These are phyloP conservation scores for Talaromyces sp. DNA, from an alignment of 2,329 filamentous ascomycete species.

Conservation along the genomic window DNA sequence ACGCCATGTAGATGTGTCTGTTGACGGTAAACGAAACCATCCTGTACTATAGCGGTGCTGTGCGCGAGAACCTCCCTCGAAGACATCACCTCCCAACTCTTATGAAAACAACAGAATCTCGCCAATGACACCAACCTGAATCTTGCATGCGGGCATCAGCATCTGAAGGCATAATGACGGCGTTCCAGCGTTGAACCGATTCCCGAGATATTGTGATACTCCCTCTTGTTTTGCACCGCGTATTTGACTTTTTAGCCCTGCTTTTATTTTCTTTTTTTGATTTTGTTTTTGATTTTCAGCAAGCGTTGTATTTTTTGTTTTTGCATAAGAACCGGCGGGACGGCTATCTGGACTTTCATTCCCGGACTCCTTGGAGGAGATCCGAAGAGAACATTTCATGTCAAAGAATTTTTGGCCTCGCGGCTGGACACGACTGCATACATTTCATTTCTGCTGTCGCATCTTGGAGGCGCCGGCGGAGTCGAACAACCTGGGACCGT, in stretches of 20 bases:
- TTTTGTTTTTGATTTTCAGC: conserved; percentile 41
- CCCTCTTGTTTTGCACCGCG: conserved; percentile 21
- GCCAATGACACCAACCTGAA: conserved; percentile 27
- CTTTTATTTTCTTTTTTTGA: conserved; percentile 26
- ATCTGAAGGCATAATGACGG: conserved; percentile 48
- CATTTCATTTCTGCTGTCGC: conserved; percentile 29
- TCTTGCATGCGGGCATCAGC: conserved; percentile 34
- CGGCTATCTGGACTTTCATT: conserved; percentile 38
- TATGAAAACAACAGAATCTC: conserved; percentile 38
- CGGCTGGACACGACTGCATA: conserved; percentile 42
- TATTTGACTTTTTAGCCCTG: conserved; percentile 24
- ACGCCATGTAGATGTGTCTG: conserved; percentile 66
- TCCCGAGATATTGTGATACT: conserved; percentile 39
- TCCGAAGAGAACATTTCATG: conserved; percentile 30
- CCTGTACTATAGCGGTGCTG: background rate
- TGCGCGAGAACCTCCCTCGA: conserved; percentile 8
- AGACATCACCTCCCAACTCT: conserved; percentile 6
- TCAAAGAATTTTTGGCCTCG: conserved; percentile 42
- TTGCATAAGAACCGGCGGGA: conserved; percentile 44
- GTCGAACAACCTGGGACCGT: background rate
- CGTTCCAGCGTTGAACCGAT: conserved; percentile 43
- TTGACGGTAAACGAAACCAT: background rate
- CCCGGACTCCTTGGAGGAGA: conserved; percentile 23
- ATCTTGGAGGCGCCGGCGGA: conserved; percentile 14
- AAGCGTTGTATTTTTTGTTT: conserved; percentile 43